Base-by-base conservation (phyloP, 352 stramenopile species). In the Pythium apleroticum region DNA sequence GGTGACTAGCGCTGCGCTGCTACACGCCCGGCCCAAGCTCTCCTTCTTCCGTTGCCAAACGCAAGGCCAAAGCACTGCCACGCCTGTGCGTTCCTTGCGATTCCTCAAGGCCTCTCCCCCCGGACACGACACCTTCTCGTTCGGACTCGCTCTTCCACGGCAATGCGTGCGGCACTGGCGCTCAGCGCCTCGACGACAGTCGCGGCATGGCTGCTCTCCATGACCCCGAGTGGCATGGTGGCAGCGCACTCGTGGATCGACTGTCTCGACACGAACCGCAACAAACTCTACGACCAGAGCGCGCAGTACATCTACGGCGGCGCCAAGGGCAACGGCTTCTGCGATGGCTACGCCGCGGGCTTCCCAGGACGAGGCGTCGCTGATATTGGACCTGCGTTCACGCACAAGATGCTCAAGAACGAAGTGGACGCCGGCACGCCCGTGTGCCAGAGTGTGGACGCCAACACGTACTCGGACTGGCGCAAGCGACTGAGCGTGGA, bases 381-480 rank as follows among this genome's bases (percentile, higher is more conserved):
- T 15, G 69, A 81, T 56, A 88, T 88, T 35, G 81, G 81, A 5
- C 76, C 71, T 3, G 56, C 63, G 35, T 87, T 86, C 65, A 90
- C 81, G 39, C 75, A 84, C 71, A 90, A 90, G 57, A 86, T 90
- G 72, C 70, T 90, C 41, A 81, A 86, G 68, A 81, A 87, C 65
- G 71, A 84, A 48, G 81, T 83, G 28, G 75, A 88, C 14, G 69
- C 66, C 10, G 78, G 81, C 39, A 65, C 73, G 5, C 48, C 59
- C 0, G 77, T 90, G 15, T 88, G 81, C 54, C 55, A 87, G 48
- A 66, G 27, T 11, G 79, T 82, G 22, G 79, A 75, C 0, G 65
- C 72, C 19, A 81, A 88, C 67, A 77, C 80, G 52, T 88, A 88
- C 69, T 66, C 68, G 55, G 79, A 74, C 58, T 90, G 81, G 81